These are phyloP conservation scores for Coriolopsis trogii DNA, from an alignment of 1,284 basidiomycete genomes.

Conservation along the genomic window DNA sequence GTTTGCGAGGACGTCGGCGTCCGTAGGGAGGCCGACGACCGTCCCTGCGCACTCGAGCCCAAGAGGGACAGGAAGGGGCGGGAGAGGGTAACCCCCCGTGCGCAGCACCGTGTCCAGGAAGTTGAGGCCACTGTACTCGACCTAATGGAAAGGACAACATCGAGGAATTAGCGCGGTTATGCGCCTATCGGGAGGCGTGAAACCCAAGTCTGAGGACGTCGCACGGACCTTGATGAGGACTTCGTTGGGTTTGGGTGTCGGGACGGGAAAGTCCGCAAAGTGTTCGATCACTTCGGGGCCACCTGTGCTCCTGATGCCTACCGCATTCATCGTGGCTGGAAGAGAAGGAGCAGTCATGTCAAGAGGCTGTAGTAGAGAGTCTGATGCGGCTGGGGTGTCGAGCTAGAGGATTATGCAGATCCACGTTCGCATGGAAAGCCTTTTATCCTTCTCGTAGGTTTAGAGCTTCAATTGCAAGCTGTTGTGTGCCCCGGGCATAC, in stretches of 20 bases:
- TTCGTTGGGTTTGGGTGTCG: conserved; percentile 61
- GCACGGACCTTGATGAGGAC: conserved; percentile 77
- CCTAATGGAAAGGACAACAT: conserved; percentile 34
- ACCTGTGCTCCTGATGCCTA: conserved; percentile 62
- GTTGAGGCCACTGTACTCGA: conserved; percentile 75
- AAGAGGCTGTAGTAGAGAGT: no score
- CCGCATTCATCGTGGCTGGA: conserved; percentile 53
- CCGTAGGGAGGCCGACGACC: conserved; percentile 72
- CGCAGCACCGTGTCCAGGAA: conserved; percentile 84
- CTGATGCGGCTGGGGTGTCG: no score
- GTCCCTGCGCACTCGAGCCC: conserved; percentile 84
- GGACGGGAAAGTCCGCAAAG: conserved; percentile 58
- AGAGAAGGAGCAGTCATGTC: no score
- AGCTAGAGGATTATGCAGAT: no score
- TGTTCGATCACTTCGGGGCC: conserved; percentile 81
- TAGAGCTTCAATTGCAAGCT: no score
- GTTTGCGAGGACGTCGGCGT: conserved; percentile 52
- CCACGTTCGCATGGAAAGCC: no score
- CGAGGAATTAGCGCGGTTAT: not conserved
- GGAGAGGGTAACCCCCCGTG: conserved; percentile 46
- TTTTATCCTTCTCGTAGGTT: no score
- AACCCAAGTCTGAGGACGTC: no score
- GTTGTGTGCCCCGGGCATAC: no score
- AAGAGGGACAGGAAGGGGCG: conserved; percentile 69
- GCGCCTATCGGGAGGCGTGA: not conserved